A percentile compares a stretch with the other conserved stretches of the same genome.
Evolutionary conservation across 2,329 filamentous ascomycete genomes (phyloP).

Genomic region (Tolypocladium capitatum): DNA sequence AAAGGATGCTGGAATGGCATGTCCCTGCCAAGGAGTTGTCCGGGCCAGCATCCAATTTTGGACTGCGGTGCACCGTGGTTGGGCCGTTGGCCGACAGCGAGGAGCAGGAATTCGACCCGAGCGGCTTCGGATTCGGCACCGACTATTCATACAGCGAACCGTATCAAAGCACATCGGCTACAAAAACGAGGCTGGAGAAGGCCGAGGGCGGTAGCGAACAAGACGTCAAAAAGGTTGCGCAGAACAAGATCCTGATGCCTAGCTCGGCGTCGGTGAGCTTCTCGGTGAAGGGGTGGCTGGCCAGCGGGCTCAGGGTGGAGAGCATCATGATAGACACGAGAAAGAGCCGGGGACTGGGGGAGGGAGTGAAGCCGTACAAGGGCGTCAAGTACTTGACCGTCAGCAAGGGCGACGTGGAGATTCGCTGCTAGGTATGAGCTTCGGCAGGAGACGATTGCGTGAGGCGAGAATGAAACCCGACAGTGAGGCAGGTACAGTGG

Average conservation of each 20-base stretch:
- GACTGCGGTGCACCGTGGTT: constrained; percentile 66
- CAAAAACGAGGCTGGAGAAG: constrained; percentile 19
- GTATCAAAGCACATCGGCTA: constrained; percentile 34
- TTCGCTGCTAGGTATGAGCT: constrained; percentile 35
- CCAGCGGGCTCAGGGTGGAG: constrained; percentile 54
- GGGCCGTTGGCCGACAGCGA: constrained; percentile 43
- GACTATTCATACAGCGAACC: constrained; percentile 42
- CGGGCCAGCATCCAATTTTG: constrained; percentile 53
- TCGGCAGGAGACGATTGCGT: neutral
- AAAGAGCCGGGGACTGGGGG: constrained; percentile 73
- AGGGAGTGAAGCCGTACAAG: constrained; percentile 88
- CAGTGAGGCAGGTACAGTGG: no score
- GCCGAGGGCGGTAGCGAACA: constrained; percentile 24
- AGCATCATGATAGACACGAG: constrained; percentile 58
- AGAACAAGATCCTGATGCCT: constrained; percentile 69
- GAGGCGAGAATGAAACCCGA: neutral
- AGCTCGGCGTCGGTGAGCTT: constrained; percentile 64
- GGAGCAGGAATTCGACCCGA: constrained; percentile 34
- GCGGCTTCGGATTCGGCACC: constrained; percentile 35
- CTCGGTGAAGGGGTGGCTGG: constrained; percentile 54
- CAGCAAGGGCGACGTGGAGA: constrained; percentile 51
- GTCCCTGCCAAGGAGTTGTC: constrained; percentile 66
- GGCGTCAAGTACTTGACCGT: constrained; percentile 92
- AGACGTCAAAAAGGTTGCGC: constrained; percentile 45
- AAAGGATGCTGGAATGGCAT: constrained; percentile 66